A percentile compares a stretch with the other conserved stretches of the same genome.
These are phyloP conservation scores for Mycosphaerella sp. DNA, from an alignment of 2,329 filamentous ascomycete genomes.

Conservation along the genomic window DNA sequence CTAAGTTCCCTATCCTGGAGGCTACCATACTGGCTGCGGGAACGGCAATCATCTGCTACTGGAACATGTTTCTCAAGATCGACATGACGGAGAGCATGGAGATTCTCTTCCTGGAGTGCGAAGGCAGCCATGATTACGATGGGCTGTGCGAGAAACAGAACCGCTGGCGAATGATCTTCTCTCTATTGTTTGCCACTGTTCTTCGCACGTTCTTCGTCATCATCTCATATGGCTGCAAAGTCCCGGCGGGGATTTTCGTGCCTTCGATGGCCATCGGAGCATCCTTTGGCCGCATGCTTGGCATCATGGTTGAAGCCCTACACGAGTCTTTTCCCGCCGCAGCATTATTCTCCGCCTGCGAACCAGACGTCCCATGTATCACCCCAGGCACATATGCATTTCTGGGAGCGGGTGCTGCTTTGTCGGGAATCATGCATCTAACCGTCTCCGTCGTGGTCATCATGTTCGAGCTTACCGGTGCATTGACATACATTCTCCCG, in stretches of 20 bases:
- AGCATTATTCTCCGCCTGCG: constrained; percentile 79
- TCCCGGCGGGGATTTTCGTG: constrained; percentile 95
- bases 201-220: constrained; percentile 81
- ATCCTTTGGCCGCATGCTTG: constrained; percentile 87
- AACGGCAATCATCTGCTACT: constrained; percentile 92
- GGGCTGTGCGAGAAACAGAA: constrained; percentile 76
- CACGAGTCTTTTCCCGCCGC: constrained; percentile 78
- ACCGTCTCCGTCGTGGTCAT: constrained; percentile 96
- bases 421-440: constrained; percentile 97
- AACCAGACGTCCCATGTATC: constrained; percentile 89
- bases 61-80: constrained; percentile 88
- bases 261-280: constrained; percentile 97
- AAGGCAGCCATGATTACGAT: constrained; percentile 80
- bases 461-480: constrained; percentile 99
- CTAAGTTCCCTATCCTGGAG: constrained; percentile 77
- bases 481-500: constrained; percentile 89
- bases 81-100: constrained; percentile 99
- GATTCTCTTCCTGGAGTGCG: constrained; percentile 89
- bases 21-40: constrained; percentile 73
- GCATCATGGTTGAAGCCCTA: constrained; percentile 84
- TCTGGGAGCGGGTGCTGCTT: constrained; percentile 79
- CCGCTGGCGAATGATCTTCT: constrained; percentile 70
- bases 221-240: constrained; percentile 95
- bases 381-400: constrained; percentile 97
- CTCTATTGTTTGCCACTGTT: constrained; percentile 70